Evolutionary conservation across 1,139 yeast genomes (phyloP), one percentile per base, ranked within the genome.

Genomic region (Candida sojae): DNA sequence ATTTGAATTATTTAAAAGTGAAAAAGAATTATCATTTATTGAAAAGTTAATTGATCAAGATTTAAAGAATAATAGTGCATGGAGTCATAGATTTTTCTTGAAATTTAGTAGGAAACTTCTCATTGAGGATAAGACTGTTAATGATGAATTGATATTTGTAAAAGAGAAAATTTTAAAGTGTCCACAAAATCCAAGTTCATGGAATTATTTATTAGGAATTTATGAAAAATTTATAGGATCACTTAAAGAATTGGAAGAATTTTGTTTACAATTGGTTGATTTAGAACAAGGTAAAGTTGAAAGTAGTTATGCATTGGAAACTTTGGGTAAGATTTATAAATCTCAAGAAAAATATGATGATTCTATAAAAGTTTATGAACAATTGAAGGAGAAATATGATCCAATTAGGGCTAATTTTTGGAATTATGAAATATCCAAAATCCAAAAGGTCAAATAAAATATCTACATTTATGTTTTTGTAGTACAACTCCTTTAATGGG

Each of bases 1-100:
- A 54, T 84, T 84, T 57, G 63, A 71, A 2, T 70, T 82, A 43
- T 82, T 65, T 58, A 59, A 66, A 29, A 70, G 71, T 46, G 64
- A 55, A 7, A 66, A 63, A 36, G 96, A 91, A 60, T 55, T 82
- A n/a, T 63, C 60, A 7, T 86, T 80, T 60, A 75, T 81, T 1
- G 73, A 77, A n/a, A 53, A 56, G 17, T 66, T 81, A 56, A 66
- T 95, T 9, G 66, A 68, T 6, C 59, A 68, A 7, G 99, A 93
- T 65, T 80, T 89, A 21, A 75, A 90, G 58, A 93, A 93, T 68
- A 95, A 93, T 64, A 88, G 96, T 48, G 97, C 96, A 0, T 93
- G 99, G 99, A 79, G 84, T 49, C 96, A 89, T 66, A 75, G 97
- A 47, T 88, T 74, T 69, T 90, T 85, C 58, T 63, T 87, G 21